These are phyloP conservation scores for Backusella psychrophila DNA, from an alignment of 192 early-diverging fungal species.

Conservation along the genomic window DNA sequence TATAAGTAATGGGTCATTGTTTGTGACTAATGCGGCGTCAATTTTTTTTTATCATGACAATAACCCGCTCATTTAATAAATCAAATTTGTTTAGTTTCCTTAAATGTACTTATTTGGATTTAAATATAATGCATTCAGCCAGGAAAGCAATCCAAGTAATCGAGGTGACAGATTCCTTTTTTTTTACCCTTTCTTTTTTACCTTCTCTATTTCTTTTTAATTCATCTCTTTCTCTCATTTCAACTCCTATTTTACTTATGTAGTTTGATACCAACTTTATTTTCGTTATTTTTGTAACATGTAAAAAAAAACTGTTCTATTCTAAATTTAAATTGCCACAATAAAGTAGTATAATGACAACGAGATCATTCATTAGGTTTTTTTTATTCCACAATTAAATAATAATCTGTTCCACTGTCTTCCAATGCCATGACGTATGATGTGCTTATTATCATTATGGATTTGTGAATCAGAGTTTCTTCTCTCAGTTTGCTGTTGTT, in stretches of 20 bases:
- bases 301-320: neutral
- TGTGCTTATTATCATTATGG: too few relatives aligned
- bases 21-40: neutral
- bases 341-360: too few relatives aligned
- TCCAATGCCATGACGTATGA: neutral
- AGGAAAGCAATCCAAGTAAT: neutral
- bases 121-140: neutral
- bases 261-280: slow-evolving; percentile 1
- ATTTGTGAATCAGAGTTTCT: slow-evolving; percentile 2
- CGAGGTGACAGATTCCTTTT: neutral
- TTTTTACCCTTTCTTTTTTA: neutral
- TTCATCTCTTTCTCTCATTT: neutral
- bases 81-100: neutral
- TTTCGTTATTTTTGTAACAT: slow-evolving; percentile 1
- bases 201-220: too few relatives aligned
- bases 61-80: neutral
- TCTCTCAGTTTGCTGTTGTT: neutral
- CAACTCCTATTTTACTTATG: neutral
- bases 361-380: neutral
- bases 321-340: neutral
- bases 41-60: neutral
- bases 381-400: neutral
- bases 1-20: too few relatives aligned
- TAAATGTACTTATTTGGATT: neutral
- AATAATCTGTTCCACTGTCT: neutral